Evolutionary conservation across 441 rosid species (phyloP), one percentile per base, ranked within the genome.

Genomic region (Theobroma grandiflorum): DNA sequence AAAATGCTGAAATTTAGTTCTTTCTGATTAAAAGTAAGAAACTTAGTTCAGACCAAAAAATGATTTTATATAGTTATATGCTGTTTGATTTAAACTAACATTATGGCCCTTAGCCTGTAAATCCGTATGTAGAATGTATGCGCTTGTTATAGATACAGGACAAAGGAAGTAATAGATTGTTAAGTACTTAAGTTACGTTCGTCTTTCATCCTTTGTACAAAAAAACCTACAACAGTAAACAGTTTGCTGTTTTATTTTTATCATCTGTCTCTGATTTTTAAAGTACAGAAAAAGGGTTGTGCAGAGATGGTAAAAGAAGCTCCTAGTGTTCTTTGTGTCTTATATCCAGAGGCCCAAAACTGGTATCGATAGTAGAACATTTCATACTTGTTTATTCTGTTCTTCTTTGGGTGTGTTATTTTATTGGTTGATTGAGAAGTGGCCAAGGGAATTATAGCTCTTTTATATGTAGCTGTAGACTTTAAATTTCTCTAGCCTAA

Each of bases 41-140:
- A n/a, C 2, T 53, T 40, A 18, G 33, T 38, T 18, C 18, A 6
- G 63, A 35, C 49, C 8, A 10, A 14, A 20, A 72, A 55, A 55
- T 35, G 45, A 37, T 12, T 55, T 0, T 73, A 61, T 72, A 33
- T n/a, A n/a, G 33, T 53, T 55, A 55, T 55, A 11, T 38, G 52
- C 38, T 57, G 35, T 37, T 26, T 72, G n/a, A 5, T 8, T 15
- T 72, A 50, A 50, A 15, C 16, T 65, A 18, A n/a, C 49, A 2
- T 20, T 20, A 65, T 65, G 26, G 26, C 4, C 31, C 47, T 52
- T 47, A 31, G 62, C 50, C 12, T 40, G 65, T 38, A 72, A 37
- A 55, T 53, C 49, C 64, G 5, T 55, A 72, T 72, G 62, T 72
- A 72, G 76, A 10, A 72, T 53, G 76, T 52, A 53, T 53, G 63